phyloP scores from a whole-genome alignment of 352 stramenopile genomes.

The Phytophthora hybrid region DNA sequence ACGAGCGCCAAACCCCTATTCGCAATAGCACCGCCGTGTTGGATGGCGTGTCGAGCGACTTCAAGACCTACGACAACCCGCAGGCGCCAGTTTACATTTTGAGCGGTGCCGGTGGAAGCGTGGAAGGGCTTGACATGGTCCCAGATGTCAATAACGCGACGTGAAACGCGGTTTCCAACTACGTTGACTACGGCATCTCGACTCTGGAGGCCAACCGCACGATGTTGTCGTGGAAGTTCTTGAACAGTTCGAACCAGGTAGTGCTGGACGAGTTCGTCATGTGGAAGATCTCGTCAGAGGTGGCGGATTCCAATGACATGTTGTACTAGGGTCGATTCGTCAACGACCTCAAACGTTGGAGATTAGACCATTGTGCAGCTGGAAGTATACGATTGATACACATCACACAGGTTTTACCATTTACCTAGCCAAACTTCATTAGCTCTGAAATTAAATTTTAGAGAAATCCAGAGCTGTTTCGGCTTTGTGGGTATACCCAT shows the following conservation, averaged over 20 bases:
- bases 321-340: not conserved
- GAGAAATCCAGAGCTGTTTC: no score
- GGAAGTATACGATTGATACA: no score
- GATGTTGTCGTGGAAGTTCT: slow-evolving; percentile 48
- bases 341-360: no score
- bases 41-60: slow-evolving; percentile 42
- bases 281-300: slow-evolving; percentile 29
- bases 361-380: no score
- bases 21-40: slow-evolving; percentile 25
- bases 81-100: slow-evolving; percentile 52
- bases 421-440: no score
- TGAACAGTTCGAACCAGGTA: slow-evolving; percentile 35
- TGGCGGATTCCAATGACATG: not conserved
- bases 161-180: slow-evolving; percentile 44
- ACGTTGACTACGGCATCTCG: slow-evolving; percentile 46
- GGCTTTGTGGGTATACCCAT: no score
- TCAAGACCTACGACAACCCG: slow-evolving; percentile 42
- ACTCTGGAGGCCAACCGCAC: slow-evolving; percentile 40
- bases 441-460: no score
- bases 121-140: slow-evolving; percentile 35
- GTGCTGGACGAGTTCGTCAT: slow-evolving; percentile 50
- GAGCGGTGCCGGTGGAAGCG: slow-evolving; percentile 39
- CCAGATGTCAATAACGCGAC: slow-evolving; percentile 25
- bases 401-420: no score
- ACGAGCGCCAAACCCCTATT: slow-evolving; percentile 45